Evolutionary conservation across 2,329 filamentous ascomycete species (phyloP).

Genomic region (Nemania bipapillata): DNA sequence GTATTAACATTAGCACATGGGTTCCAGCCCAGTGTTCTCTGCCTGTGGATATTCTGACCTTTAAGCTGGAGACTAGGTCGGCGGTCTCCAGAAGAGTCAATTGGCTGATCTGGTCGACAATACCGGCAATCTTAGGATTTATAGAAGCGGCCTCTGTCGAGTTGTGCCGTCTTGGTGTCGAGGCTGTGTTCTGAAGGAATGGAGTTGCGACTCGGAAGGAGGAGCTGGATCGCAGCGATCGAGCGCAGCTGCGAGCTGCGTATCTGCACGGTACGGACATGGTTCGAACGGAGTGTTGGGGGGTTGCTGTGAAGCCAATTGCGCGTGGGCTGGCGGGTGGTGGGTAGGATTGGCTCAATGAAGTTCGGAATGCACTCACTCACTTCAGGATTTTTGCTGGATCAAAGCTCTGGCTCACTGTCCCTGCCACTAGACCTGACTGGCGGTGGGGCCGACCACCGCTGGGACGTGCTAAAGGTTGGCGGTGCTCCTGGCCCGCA

Average conservation of each 20-base stretch:
- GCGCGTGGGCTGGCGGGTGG: conserved; percentile 32
- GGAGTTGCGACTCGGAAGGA: conserved; percentile 60
- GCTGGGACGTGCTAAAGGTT: conserved; percentile 12
- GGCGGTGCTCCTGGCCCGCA: conserved; percentile 8
- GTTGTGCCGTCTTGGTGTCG: conserved; percentile 79
- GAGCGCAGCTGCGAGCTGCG: conserved; percentile 72
- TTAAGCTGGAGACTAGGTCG: conserved; percentile 91
- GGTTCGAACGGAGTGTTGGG: conserved; percentile 47
- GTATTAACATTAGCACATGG: conserved; percentile 34
- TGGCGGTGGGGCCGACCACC: conserved; percentile 23
- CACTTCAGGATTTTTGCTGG: conserved; percentile 47
- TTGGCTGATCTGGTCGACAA: conserved; percentile 98
- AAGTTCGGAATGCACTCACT: conserved; percentile 41
- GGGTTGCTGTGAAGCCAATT: conserved; percentile 28
- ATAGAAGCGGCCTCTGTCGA: conserved; percentile 76
- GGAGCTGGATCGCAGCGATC: conserved; percentile 66
- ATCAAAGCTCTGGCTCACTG: conserved; percentile 38
- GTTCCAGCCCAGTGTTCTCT: not conserved
- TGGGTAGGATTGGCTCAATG: conserved; percentile 26
- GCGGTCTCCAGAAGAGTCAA: conserved; percentile 97
- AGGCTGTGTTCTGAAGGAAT: conserved; percentile 60
- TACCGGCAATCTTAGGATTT: conserved; percentile 91
- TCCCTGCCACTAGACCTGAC: conserved; percentile 15
- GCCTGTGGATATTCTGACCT: conserved; percentile 68
- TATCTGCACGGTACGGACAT: conserved; percentile 73